Evolutionary conservation across 1,284 basidiomycete genomes (phyloP), one percentile per base, ranked within the genome.

Genomic region (Irpex lacteus): DNA sequence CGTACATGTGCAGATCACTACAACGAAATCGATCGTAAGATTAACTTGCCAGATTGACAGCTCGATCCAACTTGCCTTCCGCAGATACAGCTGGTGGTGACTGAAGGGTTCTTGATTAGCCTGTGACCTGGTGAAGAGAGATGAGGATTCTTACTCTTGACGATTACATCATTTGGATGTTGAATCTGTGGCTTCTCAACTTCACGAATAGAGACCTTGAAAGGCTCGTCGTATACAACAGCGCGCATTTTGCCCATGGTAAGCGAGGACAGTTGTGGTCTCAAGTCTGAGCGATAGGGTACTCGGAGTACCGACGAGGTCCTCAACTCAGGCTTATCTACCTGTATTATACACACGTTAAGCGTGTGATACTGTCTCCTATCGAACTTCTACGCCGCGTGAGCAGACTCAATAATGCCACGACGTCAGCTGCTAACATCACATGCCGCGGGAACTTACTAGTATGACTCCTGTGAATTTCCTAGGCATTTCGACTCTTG

Each of bases 1-100:
- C 82, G 68, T 84, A 84, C 81, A 84, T 84, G 65, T 84, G 81
- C 62, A 84, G 68, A 66, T 85, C 83, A 59, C 82, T 82, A 56
- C 26, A 57, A 68, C 60, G 60, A 19, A 52, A 40, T 19, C 34
- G 18, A 44, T 32, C 26, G 13, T 63, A 7, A 59, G 38, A n/a
- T 15, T 6, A 34, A n/a, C 36, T 7, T 44, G 2, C 49, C 34
- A 59, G 15, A 49, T 3, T 50, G 56, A 59, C 34, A n/a, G 47
- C 9, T n/a, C 5, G 6, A 8, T 36, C 1, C 26, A 5, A 56
- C 52, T 7, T 44, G 80, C 80, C 81, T 83, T 66, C 82, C 82
- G 63, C 82, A 83, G 63, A 83, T 82, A 61, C 81, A 82, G 40
- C 79, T 77, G 2, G 83, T 84, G 9, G 82, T 84, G 13, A 84